These are phyloP conservation scores for Phytopythium vexans DNA, from an alignment of 352 stramenopile genomes.

Conservation along the genomic window DNA sequence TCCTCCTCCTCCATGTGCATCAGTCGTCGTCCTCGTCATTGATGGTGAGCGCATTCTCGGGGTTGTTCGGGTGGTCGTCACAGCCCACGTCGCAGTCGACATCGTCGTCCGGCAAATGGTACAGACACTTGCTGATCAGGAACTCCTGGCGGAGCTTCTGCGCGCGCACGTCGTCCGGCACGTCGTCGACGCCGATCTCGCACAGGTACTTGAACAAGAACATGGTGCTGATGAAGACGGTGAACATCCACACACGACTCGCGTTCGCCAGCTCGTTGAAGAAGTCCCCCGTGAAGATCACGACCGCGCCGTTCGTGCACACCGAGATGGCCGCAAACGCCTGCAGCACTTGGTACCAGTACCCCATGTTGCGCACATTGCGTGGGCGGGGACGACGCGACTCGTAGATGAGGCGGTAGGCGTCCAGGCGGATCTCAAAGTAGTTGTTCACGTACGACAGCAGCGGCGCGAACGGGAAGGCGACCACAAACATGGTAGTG, in stretches of 20 bases:
- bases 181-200: conserved; percentile 70
- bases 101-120: conserved; percentile 80
- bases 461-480: conserved; percentile 91
- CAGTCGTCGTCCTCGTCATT: conserved; percentile 52
- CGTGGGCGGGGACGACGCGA: conserved; percentile 76
- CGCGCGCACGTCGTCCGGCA: conserved; percentile 62
- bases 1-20: too few species aligned
- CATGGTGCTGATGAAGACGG: conserved; percentile 71
- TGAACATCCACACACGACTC: conserved; percentile 77
- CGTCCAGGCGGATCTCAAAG: conserved; percentile 91
- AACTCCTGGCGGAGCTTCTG: conserved; percentile 82
- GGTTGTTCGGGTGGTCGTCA: conserved; percentile 26
- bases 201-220: conserved; percentile 85
- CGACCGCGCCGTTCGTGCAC: conserved; percentile 91
- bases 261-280: conserved; percentile 53
- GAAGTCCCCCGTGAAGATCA: conserved; percentile 91
- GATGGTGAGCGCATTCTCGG: conserved; percentile 48
- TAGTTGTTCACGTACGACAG: conserved; percentile 92
- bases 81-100: conserved; percentile 29
- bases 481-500: conserved; percentile 89
- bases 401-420: conserved; percentile 81
- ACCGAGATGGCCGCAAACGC: conserved; percentile 89
- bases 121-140: conserved; percentile 85
- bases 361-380: conserved; percentile 86
- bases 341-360: conserved; percentile 91